Conservation (phyloP, 129 eudicot species). For the Logfia minima region DNA sequence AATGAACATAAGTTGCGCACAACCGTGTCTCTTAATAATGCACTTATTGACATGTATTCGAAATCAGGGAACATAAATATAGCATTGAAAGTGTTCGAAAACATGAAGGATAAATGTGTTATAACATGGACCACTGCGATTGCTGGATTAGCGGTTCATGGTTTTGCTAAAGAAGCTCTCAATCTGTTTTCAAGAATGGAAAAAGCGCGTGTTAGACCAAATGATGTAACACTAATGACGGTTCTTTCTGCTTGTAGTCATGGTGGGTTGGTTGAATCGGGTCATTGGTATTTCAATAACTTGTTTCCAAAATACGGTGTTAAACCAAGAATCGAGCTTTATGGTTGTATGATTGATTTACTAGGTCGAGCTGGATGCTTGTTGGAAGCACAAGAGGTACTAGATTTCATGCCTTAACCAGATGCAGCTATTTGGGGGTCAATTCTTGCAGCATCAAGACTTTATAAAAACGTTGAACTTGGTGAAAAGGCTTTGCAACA, state of each 20-base stretch:
- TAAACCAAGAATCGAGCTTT: conserved; percentile 46
- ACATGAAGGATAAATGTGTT: conserved; percentile 41
- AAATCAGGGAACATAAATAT: conserved; percentile 46
- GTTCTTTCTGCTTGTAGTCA: conserved; percentile 57
- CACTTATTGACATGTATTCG: conserved; percentile 59
- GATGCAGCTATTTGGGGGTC: conserved; percentile 58
- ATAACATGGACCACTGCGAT: conserved; percentile 51
- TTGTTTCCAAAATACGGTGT: conserved; percentile 39
- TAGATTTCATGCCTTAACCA: conserved; percentile 48
- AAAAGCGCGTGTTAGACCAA: conserved; percentile 34
- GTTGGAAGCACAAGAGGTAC: conserved; percentile 41
- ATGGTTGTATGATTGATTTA: conserved; percentile 52
- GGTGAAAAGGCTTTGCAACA: conserved; percentile 40
- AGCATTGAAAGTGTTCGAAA: conserved; percentile 38
- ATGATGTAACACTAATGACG: conserved; percentile 45
- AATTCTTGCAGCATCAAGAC: conserved; percentile 52
- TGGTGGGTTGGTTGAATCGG: conserved; percentile 43
- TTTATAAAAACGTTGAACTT: conserved; percentile 37
- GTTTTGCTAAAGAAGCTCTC: conserved; percentile 48
- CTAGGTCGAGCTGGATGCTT: conserved; percentile 46
- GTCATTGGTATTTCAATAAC: conserved; percentile 43
- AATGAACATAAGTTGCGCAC: no score
- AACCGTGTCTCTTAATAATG: conserved; percentile 37
- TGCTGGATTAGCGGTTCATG: conserved; percentile 46
- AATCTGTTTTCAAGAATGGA: conserved; percentile 48